These are phyloP conservation scores for Ophiorrhiza pumila DNA, from an alignment of 257 asterid species.

Conservation along the genomic window DNA sequence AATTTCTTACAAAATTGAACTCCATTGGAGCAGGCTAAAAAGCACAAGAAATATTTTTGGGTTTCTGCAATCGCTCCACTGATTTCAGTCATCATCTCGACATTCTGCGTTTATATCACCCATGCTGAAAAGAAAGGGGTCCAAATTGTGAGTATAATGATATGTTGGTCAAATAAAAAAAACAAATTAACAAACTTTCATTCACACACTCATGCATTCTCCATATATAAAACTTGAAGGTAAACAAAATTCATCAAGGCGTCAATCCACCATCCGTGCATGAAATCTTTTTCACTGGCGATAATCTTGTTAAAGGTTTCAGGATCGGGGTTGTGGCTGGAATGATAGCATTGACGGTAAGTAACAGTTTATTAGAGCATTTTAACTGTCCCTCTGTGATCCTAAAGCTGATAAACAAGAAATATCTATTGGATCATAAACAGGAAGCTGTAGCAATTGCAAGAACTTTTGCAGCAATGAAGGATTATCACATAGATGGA, in stretches of 20 bases:
- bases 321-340: conserved; percentile 83
- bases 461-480: conserved; percentile 90
- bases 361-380: neutral
- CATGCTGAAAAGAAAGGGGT: conserved; percentile 77
- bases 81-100: conserved; percentile 66
- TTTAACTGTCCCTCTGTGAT: no score
- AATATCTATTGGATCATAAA: neutral
- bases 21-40: conserved; percentile 55
- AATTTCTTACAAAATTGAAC: conserved; percentile 8
- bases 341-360: conserved; percentile 79
- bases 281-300: conserved; percentile 62
- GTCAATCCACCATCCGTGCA: conserved; percentile 62
- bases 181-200: neutral
- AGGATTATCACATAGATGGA: conserved; percentile 91
- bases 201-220: neutral
- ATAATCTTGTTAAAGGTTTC: conserved; percentile 61
- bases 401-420: neutral
- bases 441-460: conserved; percentile 98
- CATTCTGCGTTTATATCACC: conserved; percentile 68
- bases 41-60: conserved; percentile 68
- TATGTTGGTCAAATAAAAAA: neutral
- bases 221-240: conserved; percentile 36
- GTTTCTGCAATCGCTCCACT: conserved; percentile 84
- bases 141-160: conserved; percentile 54
- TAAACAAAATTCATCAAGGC: conserved; percentile 69